Evolutionary conservation across 352 stramenopile species (phyloP), one percentile per base, ranked within the genome.

Genomic region (Pythium rhizo-oryzae): DNA sequence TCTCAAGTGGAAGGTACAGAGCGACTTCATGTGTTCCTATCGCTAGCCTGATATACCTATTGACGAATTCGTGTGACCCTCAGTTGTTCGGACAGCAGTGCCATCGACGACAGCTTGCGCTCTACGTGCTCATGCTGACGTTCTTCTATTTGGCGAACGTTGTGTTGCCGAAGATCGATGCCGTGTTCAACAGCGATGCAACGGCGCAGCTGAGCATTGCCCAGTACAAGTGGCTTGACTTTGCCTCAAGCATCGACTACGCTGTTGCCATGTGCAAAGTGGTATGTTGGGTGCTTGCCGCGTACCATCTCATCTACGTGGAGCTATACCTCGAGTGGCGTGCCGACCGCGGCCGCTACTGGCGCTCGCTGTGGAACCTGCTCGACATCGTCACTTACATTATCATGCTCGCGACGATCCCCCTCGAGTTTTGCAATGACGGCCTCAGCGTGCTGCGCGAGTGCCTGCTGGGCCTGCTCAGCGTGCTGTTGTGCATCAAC

Each of bases 81-180:
- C n/a, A n/a, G n/a, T n/a, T n/a, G n/a, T n/a, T 85, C 33, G 78
- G 80, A 0, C 71, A 68, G 1, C 54, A 39, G 2, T 47, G 70
- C 8, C 79, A 88, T 59, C 77, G 78, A 18, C 77, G 72, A 7
- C 78, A 85, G 52, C 59, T 88, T 5, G 72, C 65, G 2, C 46
- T 85, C 24, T 85, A 84, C 58, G 67, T 81, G 19, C 52, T 85
- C 12, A 82, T 88, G 73, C 69, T 85, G 39, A 65, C 70, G 19
- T 78, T 83, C 57, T 88, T 88, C 70, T 85, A 80, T 39, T 52
- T 84, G 19, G 84, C 80, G 6, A 88, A 88, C 55, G 65, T 85
- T 7, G 49, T 81, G 52, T 60, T 85, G 19, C 75, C 75, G 6
- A 75, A 82, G 51, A 76, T 85, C 47, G 69, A 84, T 35, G 50